phyloP scores from a whole-genome alignment of 2,329 filamentous ascomycete species.

The Venturiaceae sp. region DNA sequence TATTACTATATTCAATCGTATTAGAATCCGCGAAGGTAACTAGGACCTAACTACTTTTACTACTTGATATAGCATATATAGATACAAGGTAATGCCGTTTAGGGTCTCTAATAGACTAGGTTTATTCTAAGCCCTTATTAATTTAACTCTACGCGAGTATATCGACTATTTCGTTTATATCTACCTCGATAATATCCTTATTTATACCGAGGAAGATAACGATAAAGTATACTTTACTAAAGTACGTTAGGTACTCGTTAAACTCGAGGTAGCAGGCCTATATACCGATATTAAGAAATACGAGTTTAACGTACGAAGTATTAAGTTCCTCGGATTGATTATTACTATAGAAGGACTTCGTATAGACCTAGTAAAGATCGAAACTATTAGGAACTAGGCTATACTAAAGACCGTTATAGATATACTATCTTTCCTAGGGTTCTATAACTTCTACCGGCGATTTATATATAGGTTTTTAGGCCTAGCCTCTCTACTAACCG shows the following conservation, averaged over 20 bases:
- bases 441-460: conserved; percentile 20
- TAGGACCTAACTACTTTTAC: conserved; percentile 23
- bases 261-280: conserved; percentile 4
- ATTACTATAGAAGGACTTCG: conserved; percentile 14
- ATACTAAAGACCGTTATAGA: conserved; percentile 10
- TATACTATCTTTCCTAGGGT: conserved; percentile 18
- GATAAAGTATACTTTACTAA: conserved; percentile 3
- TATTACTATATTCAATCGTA: conserved; percentile 19
- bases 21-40: conserved; percentile 22
- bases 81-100: conserved; percentile 22
- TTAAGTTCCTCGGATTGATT: conserved; percentile 17
- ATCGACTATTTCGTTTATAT: conserved; percentile 14
- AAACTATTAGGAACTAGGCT: conserved; percentile 13
- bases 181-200: conserved; percentile 17
- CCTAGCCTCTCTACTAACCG: conserved; percentile 11
- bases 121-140: conserved; percentile 16
- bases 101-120: conserved; percentile 10
- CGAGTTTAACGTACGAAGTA: conserved; percentile 17
- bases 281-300: conserved; percentile 15
- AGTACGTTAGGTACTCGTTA: conserved; percentile 1
- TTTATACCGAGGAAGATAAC: conserved; percentile 11
- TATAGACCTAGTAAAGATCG: conserved; percentile 14
- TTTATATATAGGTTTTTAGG: conserved; percentile 15
- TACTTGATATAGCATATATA: conserved; percentile 20
- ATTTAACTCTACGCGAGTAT: conserved; percentile 12